Evolutionary conservation across 495 filamentous ascomycete species (phyloP), one percentile per base, ranked within the genome.

Genomic region (Aspergillus coremiiformis): DNA sequence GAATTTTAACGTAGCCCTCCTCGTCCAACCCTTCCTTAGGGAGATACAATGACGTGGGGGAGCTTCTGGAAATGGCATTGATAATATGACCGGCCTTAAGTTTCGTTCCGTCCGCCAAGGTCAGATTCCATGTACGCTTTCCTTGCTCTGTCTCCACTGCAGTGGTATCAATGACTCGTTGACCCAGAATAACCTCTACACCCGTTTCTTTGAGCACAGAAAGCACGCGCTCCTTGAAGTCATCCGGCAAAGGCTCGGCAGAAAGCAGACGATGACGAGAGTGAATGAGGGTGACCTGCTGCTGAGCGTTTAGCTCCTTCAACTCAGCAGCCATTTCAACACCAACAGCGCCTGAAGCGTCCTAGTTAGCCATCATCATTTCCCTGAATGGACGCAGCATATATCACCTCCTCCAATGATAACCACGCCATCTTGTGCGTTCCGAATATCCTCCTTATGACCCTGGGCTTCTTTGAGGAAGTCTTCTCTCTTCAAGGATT

Each of bases 271-370:
- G 73, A 21, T 67, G 65, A 4, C 82, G 72, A 0, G 84, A 87
- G 62, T 89, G 85, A n/a, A 86, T 75, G 0, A 89, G 70, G 0
- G 79, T 84, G 19, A 89, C 76, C 30, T 75, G 73, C 33, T 80
- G 64, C 1, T 71, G 35, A 0, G 85, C 84, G n/a, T 80, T 65
- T 9, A 79, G 62, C 10, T 73, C 59, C 59, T 84, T 84, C 39
- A 86, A 59, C 63, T 89, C 85, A 10, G 82, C 75, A 0, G 85
- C 83, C 71, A 87, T 84, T 57, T 89, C 85, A 39, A 87, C 78
- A 9, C 85, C 85, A 3, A 87, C 84, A 8, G 85, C 84, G 14
- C 83, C 83, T 70, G 54, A 24, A 21, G 7, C 2, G 17, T 24
- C 11, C 26, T 14, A 33, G 24, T 46, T 39, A 8, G 8, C 14